Evolutionary conservation across 441 rosid species (phyloP), one percentile per base, ranked within the genome.

Genomic region (Mallotus repandus): DNA sequence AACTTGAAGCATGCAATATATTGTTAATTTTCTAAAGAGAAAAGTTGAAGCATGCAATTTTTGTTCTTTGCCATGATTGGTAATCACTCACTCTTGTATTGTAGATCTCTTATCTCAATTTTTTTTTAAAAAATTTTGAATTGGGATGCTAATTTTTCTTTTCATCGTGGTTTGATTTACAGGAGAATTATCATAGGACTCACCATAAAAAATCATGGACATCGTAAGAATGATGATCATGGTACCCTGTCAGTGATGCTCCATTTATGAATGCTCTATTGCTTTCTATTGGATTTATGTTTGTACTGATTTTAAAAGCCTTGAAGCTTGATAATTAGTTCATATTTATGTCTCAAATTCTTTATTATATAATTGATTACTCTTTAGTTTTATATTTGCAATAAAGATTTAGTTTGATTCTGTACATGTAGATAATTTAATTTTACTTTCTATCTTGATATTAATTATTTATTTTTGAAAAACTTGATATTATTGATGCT

Each of bases 31-130:
- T 25, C 29, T 25, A 25, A 25, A 25, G 29, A 25, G 29, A 25
- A 25, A 25, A 25, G 29, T 25, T 25, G 2, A 2, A 2, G 1
- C 2, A 2, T 25, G n/a, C n/a, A n/a, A 86, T 96, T 64, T 96
- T 96, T 82, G 99, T 96, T 79, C 97, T 96, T 63, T 97, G 97
- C 35, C 98, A 96, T 78, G 99, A 96, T 72, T 96, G 98, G 98
- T 93, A 88, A 81, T 52, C 38, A 15, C 19, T 38, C 46, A 46
- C 35, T 46, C n/a, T 35, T 55, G 7, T 5, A 6, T 59, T 15
- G 8, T 29, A 19, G 1, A 22, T 78, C 32, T 63, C 12, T 55
- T 52, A 7, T 5, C n/a, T 35, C 25, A 8, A n/a, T 50, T 0
- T 19, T 53, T 1, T 46, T 56, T 32, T n/a, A n/a, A 2, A 12